Percentiles rank a stretch among this genome's conserved stretches.
Conservation (phyloP, 257 asterid species). For the Striga asiatica region DNA sequence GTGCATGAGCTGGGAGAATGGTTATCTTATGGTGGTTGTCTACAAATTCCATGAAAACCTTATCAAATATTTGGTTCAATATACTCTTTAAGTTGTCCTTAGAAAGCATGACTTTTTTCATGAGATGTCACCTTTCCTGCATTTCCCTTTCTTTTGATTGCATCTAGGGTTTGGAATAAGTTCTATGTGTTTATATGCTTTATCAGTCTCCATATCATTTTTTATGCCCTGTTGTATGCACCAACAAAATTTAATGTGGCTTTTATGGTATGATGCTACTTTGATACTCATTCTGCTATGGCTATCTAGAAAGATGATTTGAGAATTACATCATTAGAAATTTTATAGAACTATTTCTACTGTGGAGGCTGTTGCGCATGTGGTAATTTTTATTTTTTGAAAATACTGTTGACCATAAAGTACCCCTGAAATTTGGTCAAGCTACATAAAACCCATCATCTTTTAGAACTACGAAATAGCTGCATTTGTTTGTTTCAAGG, state of each 20-base stretch:
- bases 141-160: conserved; percentile 28
- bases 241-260: conserved; percentile 20
- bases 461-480: neutral
- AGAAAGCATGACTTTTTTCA: conserved; percentile 33
- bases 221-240: conserved; percentile 20
- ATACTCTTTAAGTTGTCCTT: conserved; percentile 22
- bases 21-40: conserved; percentile 19
- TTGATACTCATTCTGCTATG: neutral
- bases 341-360: neutral
- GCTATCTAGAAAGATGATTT: neutral
- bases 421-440: neutral
- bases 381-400: neutral
- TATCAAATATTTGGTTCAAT: conserved; percentile 24
- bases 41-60: conserved; percentile 24
- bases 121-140: conserved; percentile 27
- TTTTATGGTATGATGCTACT: conserved; percentile 10
- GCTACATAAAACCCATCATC: neutral
- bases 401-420: neutral
- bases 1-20: conserved; percentile 28
- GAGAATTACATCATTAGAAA: conserved; percentile 1
- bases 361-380: neutral
- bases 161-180: conserved; percentile 58
- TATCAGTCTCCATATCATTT: conserved; percentile 37
- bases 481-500: neutral
- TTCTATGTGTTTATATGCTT: conserved; percentile 43